Evolutionary conservation across 345 rosid species (phyloP).

Genomic region (Dipteronia dyeriana): DNA sequence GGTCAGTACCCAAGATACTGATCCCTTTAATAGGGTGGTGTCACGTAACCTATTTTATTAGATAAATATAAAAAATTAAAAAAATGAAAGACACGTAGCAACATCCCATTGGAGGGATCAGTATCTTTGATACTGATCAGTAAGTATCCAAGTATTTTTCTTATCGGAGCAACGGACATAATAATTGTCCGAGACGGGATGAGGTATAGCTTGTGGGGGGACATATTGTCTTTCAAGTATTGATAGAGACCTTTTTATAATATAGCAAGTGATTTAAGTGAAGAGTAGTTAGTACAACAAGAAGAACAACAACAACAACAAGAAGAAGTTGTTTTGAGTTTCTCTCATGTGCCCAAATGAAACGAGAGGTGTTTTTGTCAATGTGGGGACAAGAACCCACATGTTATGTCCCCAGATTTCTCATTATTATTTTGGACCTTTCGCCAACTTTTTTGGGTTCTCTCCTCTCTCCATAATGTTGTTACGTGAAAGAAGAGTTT

Average conservation of each 20-base stretch:
- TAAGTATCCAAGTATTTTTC: no score
- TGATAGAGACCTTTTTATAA: not conserved
- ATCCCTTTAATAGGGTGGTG: no score
- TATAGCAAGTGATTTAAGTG: not conserved
- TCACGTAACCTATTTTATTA: no score
- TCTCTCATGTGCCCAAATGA: conserved; percentile 4
- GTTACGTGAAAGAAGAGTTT: no score
- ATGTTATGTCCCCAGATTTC: conserved; percentile 22
- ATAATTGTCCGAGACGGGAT: not conserved
- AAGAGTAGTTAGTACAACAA: not conserved
- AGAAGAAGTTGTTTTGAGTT: not conserved
- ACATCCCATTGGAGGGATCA: no score
- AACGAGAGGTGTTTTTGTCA: not conserved
- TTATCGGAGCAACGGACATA: no score
- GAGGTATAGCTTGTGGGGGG: not conserved
- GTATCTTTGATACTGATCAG: no score
- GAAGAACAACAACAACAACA: not conserved
- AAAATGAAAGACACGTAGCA: no score
- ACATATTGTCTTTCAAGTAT: no score
- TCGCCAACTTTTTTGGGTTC: conserved; percentile 23
- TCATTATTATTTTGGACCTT: conserved; percentile 10
- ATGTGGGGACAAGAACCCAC: conserved; percentile 32
- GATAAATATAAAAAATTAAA: no score
- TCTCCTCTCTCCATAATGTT: not conserved
- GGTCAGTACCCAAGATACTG: no score